Conservation (phyloP, 495 filamentous ascomycete genomes). For the Aspergillus cristatus region DNA sequence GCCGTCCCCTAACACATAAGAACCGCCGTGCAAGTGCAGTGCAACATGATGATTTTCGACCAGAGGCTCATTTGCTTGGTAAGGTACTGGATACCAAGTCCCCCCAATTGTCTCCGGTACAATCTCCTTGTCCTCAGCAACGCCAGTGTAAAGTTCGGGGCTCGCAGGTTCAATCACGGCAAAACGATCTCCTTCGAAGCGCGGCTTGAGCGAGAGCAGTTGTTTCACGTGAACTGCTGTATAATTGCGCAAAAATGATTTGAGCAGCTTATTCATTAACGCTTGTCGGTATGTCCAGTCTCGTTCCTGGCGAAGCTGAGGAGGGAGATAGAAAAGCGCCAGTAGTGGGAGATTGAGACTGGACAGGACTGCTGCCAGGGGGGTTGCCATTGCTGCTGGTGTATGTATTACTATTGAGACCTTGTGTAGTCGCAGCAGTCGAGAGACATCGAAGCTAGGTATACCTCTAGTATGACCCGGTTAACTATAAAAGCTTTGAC, state of each 20-base stretch:
- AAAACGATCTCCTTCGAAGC: constrained; percentile 10
- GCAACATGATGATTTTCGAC: constrained; percentile 17
- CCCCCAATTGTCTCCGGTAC: constrained; percentile 23
- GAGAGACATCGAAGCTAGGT: too few relatives aligned
- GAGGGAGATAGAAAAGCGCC: constrained; percentile 4
- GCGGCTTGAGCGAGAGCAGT: not conserved
- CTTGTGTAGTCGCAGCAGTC: too few relatives aligned
- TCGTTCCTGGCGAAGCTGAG: constrained; percentile 11
- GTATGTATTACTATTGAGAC: too few relatives aligned
- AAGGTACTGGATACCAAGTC: constrained; percentile 25
- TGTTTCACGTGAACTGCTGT: too few relatives aligned
- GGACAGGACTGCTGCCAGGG: too few relatives aligned
- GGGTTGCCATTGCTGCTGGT: too few relatives aligned
- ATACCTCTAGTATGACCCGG: too few relatives aligned
- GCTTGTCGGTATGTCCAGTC: constrained; percentile 19
- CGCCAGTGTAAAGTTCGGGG: constrained; percentile 15
- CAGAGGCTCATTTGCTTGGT: constrained; percentile 1
- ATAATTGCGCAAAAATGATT: not conserved
- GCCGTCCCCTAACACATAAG: constrained; percentile 28
- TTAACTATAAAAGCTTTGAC: not conserved
- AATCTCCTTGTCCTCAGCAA: constrained; percentile 12
- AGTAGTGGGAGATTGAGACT: constrained; percentile 2
- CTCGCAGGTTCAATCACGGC: constrained; percentile 9
- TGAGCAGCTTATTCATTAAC: constrained; percentile 7
- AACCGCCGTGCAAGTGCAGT: constrained; percentile 45